Conservation (phyloP, 2,329 filamentous ascomycete species). For the Bipolaris sorokiniana region DNA sequence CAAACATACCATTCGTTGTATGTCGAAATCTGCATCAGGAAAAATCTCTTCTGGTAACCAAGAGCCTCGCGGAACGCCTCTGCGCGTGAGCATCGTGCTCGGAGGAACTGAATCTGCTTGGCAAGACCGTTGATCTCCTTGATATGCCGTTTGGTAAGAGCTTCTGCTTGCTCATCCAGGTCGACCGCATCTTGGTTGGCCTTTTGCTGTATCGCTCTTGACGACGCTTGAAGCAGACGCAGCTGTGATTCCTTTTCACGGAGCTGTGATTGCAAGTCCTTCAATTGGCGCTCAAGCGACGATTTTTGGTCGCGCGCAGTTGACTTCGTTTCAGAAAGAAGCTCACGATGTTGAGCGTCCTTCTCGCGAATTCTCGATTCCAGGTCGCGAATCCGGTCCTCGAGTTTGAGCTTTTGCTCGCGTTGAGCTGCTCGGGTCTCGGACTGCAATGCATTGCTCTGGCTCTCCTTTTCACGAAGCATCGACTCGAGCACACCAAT, state of each 20-base stretch:
- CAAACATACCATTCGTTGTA: slow-evolving; percentile 85
- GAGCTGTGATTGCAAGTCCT: slow-evolving; percentile 28
- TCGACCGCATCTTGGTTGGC: slow-evolving; percentile 39
- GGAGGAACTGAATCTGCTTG: slow-evolving; percentile 90
- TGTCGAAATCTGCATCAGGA: slow-evolving; percentile 78
- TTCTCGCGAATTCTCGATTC: slow-evolving; percentile 40
- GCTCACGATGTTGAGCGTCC: slow-evolving; percentile 36
- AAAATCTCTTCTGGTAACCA: slow-evolving; percentile 84
- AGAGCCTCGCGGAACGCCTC: slow-evolving; percentile 79
- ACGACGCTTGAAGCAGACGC: slow-evolving; percentile 35
- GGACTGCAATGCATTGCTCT: slow-evolving; percentile 26
- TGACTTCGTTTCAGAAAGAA: slow-evolving; percentile 37
- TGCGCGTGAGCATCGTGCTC: slow-evolving; percentile 80
- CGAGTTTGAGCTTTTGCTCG: slow-evolving; percentile 49
- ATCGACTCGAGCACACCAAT: slow-evolving; percentile 51
- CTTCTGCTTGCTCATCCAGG: slow-evolving; percentile 58
- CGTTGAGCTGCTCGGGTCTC: slow-evolving; percentile 64
- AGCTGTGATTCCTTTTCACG: slow-evolving; percentile 38
- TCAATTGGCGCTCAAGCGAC: slow-evolving; percentile 58
- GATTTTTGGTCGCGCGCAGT: slow-evolving; percentile 51
- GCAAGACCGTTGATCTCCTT: slow-evolving; percentile 81
- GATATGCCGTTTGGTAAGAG: slow-evolving; percentile 71
- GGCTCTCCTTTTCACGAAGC: slow-evolving; percentile 48
- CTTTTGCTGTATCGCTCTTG: slow-evolving; percentile 38
- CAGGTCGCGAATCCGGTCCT: slow-evolving; percentile 58